These are phyloP conservation scores for Centella asiatica DNA, from an alignment of 129 eudicot species.

Conservation along the genomic window DNA sequence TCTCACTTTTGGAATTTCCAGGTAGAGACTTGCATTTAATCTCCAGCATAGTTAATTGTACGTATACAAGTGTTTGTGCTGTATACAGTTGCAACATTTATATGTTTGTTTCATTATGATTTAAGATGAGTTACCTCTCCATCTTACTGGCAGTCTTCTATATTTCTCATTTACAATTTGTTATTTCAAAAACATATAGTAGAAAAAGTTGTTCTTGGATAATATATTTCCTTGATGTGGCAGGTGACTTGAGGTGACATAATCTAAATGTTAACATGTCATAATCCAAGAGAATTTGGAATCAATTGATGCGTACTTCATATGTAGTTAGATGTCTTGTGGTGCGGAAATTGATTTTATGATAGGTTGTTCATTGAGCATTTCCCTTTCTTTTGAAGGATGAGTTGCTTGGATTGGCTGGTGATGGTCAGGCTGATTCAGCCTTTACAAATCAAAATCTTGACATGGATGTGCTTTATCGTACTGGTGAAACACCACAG, in stretches of 20 bases:
- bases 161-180: no score
- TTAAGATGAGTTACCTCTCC: neutral
- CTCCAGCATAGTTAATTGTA: neutral
- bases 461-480: constrained; percentile 78
- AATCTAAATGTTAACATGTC: neutral
- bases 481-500: constrained; percentile 82
- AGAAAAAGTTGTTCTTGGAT: no score
- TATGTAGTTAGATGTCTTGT: neutral
- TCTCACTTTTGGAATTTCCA: constrained; percentile 98
- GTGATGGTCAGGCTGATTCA: constrained; percentile 40
- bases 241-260: neutral
- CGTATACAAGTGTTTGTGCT: neutral
- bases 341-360: neutral
- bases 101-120: no score
- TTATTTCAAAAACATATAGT: neutral
- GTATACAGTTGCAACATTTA: neutral
- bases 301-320: neutral
- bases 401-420: constrained; percentile 79
- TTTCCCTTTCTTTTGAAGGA: constrained; percentile 38
- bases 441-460: constrained; percentile 50
- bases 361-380: no score
- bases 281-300: neutral
- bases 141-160: neutral
- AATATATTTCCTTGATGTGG: no score
- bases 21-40: constrained; percentile 25